Base-by-base conservation (phyloP, 495 filamentous ascomycete genomes). In the Neurospora sp. region DNA sequence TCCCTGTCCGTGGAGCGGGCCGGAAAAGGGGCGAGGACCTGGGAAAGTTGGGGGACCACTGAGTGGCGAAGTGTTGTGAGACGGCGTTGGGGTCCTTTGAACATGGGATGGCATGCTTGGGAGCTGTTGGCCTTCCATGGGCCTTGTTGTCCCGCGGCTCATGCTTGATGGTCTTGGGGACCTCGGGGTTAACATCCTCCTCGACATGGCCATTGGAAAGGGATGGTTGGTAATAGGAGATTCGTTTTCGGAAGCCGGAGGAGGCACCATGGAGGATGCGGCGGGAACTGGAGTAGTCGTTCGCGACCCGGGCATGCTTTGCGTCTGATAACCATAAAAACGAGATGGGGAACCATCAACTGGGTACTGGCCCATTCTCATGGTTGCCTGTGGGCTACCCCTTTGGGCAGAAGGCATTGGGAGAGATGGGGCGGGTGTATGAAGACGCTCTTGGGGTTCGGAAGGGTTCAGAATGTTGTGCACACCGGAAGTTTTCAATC, bases 111-210 rank as follows among this genome's bases (percentile, higher is more conserved):
- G 77, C n/a, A 80, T 76, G 61, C 76, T 78, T 37, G 80, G 72
- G 14, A 77, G 70, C 68, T 89, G 88, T 27, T 83, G 81, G 6
- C 84, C 76, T 74, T 85, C 85, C 9, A 86, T 79, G 8, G 80
- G 79, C 40, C 80, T 79, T 45, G 85, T 84, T 8, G 82, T 82
- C 38, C 83, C 81, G 41, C 84, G 83, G 27, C 82, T 79, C 16
- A 82, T 48, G 72, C 84, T 83, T 16, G 80, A 78, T 16, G 87
- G 83, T 27, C 84, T 81, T 39, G 91, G 91, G 17, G 91, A 92
- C 71, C 85, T 84, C 27, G 91, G 90, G 41, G 88, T 90, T 75
- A 92, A 83, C n/a, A 89, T 85, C 71, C 85, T 84, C 69, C 89
- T 85, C 27, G 80, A 70, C 69, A 76, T 78, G 45, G 78, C 74